A percentile compares a stretch with the other conserved stretches of the same genome.
phyloP scores from a whole-genome alignment of 495 filamentous ascomycete genomes.

The Trichoderma parareesei region DNA sequence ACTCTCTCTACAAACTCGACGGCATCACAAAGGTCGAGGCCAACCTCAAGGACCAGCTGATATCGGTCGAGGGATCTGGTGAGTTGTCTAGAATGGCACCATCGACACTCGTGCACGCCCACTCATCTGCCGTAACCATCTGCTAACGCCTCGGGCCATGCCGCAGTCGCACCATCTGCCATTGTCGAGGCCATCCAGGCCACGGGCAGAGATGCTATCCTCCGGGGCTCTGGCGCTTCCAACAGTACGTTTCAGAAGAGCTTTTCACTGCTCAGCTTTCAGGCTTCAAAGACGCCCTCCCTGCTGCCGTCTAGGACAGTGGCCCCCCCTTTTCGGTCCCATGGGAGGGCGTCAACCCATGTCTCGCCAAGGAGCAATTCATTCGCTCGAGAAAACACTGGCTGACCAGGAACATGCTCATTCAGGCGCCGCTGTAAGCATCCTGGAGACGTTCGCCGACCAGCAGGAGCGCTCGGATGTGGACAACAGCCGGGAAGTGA shows the following conservation, averaged over 20 bases:
- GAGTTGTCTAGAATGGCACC: constrained; percentile 17
- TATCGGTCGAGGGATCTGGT: constrained; percentile 62
- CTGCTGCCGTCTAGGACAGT: not conserved
- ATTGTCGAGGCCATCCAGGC: constrained; percentile 83
- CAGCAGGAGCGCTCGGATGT: constrained; percentile 22
- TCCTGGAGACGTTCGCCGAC: constrained; percentile 79
- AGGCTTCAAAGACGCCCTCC: not conserved
- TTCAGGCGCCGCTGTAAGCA: constrained; percentile 84
- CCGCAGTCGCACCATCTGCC: constrained; percentile 66
- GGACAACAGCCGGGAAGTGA: constrained; percentile 40
- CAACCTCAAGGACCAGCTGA: constrained; percentile 57
- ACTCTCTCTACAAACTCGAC: constrained; percentile 60
- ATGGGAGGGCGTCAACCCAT: not conserved
- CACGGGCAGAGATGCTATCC: constrained; percentile 88
- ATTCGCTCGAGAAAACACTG: constrained; percentile 1
- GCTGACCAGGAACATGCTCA: constrained; percentile 1
- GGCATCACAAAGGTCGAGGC: constrained; percentile 64
- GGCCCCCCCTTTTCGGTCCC: not conserved
- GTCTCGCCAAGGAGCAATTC: not conserved
- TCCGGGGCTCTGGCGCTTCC: constrained; percentile 78
- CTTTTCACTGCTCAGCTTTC: not conserved
- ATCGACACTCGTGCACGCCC: not conserved
- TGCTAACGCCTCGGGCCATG: constrained; percentile 2
- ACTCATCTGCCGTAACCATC: not conserved
- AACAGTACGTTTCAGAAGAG: constrained; percentile 53